Conservation (phyloP, 2,329 filamentous ascomycete species). For the Metarhizium brunneum region DNA sequence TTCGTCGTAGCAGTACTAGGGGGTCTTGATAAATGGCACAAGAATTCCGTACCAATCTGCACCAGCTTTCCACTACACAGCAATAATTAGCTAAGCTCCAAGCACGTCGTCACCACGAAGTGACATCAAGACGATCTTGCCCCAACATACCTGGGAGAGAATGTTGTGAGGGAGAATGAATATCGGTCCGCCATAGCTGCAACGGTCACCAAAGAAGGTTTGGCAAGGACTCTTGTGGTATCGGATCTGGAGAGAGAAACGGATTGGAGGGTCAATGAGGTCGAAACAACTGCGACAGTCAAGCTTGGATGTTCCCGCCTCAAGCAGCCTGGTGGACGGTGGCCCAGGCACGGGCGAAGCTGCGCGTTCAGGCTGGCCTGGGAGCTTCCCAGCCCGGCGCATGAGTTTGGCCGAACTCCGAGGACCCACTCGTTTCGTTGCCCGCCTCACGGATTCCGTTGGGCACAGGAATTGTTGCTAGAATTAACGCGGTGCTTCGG, state of each 20-base stretch:
- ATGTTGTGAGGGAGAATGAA: conserved; percentile 98
- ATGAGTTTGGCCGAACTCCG: conserved; percentile 17
- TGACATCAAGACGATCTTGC: conserved; percentile 11
- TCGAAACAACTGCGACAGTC: conserved; percentile 16
- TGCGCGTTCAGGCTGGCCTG: conserved; percentile 26
- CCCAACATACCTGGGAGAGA: conserved; percentile 84
- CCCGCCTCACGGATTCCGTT: not conserved
- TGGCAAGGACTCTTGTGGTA: conserved; percentile 2
- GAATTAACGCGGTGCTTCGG: not conserved
- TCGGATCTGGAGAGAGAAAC: conserved; percentile 8
- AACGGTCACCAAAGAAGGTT: conserved; percentile 5
- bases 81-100: conserved; percentile 33
- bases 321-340: conserved; percentile 8
- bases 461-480: not conserved
- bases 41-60: conserved; percentile 63
- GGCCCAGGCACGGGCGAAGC: conserved; percentile 26
- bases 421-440: not conserved
- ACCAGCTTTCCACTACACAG: conserved; percentile 84
- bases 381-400: conserved; percentile 10
- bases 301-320: conserved; percentile 24
- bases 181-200: conserved; percentile 89
- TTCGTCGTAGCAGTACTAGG: not conserved
- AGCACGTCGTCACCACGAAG: conserved; percentile 8
- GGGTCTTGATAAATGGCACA: not conserved
- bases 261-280: conserved; percentile 3